Evolutionary conservation across 257 asterid genomes (phyloP).

Genomic region (Nemophila menziesii): DNA sequence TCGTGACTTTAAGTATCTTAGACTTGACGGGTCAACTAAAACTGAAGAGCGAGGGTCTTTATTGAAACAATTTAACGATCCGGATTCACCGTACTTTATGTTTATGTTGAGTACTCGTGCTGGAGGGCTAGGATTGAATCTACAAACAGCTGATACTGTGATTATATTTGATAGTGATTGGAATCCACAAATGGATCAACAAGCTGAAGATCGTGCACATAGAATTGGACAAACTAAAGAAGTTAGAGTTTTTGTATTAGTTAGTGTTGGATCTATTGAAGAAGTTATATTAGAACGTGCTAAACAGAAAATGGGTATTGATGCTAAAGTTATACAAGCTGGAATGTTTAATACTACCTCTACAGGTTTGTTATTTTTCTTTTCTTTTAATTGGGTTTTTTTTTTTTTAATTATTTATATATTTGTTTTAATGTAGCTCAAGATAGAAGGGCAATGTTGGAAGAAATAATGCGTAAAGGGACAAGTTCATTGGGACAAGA

Average conservation of each 20-base stretch:
- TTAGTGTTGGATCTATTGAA: slow-evolving; percentile 92
- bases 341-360: slow-evolving; percentile 96
- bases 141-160: slow-evolving; percentile 94
- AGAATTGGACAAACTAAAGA: slow-evolving; percentile 98
- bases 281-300: slow-evolving; percentile 97
- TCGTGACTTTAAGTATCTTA: slow-evolving; percentile 65
- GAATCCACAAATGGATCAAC: slow-evolving; percentile 99
- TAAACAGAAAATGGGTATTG: slow-evolving; percentile 98
- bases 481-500: slow-evolving; percentile 82
- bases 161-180: slow-evolving; percentile 96
- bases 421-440: slow-evolving; percentile 52
- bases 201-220: slow-evolving; percentile 99
- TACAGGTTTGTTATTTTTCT: too few species aligned
- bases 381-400: too few species aligned
- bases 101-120: slow-evolving; percentile 97
- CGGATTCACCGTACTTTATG: slow-evolving; percentile 89
- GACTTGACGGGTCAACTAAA: slow-evolving; percentile 90
- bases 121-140: slow-evolving; percentile 97
- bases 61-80: slow-evolving; percentile 73
- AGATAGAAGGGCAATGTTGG: slow-evolving; percentile 86
- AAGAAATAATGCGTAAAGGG: slow-evolving; percentile 94
- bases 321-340: slow-evolving; percentile 99
- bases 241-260: slow-evolving; percentile 90
- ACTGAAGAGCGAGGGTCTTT: slow-evolving; percentile 79
- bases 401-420: slow-evolving; percentile 5